These are phyloP conservation scores for Ilex paraguariensis DNA, from an alignment of 305 asterid genomes.

Conservation along the genomic window DNA sequence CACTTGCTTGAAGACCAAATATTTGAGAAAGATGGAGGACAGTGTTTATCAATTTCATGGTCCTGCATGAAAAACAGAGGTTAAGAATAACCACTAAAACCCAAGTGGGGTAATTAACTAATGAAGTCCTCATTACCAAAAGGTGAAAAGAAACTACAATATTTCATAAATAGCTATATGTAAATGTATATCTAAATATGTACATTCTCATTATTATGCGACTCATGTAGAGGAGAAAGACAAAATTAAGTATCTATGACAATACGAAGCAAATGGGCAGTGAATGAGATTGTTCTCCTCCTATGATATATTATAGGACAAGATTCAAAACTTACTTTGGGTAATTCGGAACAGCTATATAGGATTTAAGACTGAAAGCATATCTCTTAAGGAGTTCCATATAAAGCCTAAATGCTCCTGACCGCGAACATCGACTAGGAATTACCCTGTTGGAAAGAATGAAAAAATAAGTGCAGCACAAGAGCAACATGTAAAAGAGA, in stretches of 20 bases:
- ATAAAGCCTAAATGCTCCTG: conserved; percentile 85
- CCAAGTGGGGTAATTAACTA: too few relatives aligned
- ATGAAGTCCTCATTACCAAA: neutral
- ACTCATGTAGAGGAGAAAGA: too few relatives aligned
- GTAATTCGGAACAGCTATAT: conserved; percentile 48
- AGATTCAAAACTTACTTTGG: conserved; percentile 58
- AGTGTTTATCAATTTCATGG: conserved; percentile 48
- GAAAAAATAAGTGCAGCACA: conserved; percentile 2
- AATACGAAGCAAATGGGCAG: neutral
- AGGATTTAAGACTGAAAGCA: conserved; percentile 55
- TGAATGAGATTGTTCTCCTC: too few relatives aligned
- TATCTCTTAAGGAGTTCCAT: conserved; percentile 85
- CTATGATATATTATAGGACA: neutral
- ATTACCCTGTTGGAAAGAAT: conserved; percentile 55
- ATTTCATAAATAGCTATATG: neutral
- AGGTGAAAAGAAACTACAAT: neutral
- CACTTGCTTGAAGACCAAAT: conserved; percentile 46
- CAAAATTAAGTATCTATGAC: neutral
- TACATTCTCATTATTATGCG: neutral
- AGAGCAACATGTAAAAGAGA: conserved; percentile 6
- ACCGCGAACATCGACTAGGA: conserved; percentile 56
- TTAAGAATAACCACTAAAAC: neutral
- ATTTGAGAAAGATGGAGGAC: conserved; percentile 49
- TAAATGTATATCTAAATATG: neutral
- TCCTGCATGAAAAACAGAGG: conserved; percentile 45